Conservation (phyloP, 805 yeast genomes). For the Nematodospora valgi region DNA sequence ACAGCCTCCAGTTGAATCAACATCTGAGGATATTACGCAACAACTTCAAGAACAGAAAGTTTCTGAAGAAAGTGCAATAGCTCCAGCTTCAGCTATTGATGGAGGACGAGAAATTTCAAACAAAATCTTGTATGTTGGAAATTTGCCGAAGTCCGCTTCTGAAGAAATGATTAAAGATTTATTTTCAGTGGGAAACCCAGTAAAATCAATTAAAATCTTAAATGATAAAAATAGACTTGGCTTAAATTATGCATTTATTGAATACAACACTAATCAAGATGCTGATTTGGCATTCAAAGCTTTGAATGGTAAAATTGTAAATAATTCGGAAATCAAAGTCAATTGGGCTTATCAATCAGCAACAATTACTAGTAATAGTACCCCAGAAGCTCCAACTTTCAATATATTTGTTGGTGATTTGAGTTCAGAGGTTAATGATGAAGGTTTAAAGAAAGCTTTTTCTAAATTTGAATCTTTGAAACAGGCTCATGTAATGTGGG, state of each 20-base stretch:
- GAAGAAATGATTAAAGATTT: conserved; percentile 62
- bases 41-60: conserved; percentile 2
- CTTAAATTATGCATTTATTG: conserved; percentile 81
- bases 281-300: conserved; percentile 64
- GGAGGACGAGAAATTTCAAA: conserved; percentile 82
- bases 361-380: conserved; percentile 48
- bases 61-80: neutral
- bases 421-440: conserved; percentile 80
- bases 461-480: conserved; percentile 53
- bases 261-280: conserved; percentile 52
- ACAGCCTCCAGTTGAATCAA: neutral
- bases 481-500: conserved; percentile 97
- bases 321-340: conserved; percentile 55
- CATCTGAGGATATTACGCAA: neutral
- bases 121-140: conserved; percentile 74
- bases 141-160: conserved; percentile 58
- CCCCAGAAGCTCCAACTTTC: conserved; percentile 47
- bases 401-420: conserved; percentile 86
- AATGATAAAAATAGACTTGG: conserved; percentile 73
- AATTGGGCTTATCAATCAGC: conserved; percentile 86
- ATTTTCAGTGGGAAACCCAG: conserved; percentile 59
- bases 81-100: conserved; percentile 67
- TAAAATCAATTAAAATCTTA: conserved; percentile 64
- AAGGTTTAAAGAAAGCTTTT: conserved; percentile 57
- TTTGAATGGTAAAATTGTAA: conserved; percentile 56